Conservation (phyloP, 2,329 filamentous ascomycete genomes). For the Nigrograna mackinnonii region DNA sequence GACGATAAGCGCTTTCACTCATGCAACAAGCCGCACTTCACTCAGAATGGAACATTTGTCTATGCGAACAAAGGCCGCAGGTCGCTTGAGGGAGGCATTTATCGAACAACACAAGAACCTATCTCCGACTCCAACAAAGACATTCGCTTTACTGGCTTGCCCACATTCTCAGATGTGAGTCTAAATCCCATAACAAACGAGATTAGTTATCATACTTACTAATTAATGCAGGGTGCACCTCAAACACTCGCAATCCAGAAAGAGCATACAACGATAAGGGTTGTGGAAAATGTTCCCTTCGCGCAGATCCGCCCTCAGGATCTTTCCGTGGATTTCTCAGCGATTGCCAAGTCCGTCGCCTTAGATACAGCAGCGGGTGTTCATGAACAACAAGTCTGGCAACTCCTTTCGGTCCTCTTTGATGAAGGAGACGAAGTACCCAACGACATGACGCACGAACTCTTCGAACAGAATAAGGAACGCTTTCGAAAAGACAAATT, state of each 20-base stretch:
- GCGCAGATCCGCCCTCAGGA: conserved; percentile 54
- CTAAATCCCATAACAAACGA: too few relatives aligned
- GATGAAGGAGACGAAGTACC: conserved; percentile 56
- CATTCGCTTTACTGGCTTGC: conserved; percentile 67
- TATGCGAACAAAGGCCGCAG: conserved; percentile 57
- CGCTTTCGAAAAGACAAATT: conserved; percentile 62
- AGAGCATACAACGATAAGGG: conserved; percentile 50
- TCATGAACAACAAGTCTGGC: conserved; percentile 80
- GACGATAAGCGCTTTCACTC: conserved; percentile 71
- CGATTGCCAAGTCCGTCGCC: conserved; percentile 50
- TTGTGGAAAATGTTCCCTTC: conserved; percentile 60
- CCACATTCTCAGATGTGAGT: conserved; percentile 49
- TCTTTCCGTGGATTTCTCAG: conserved; percentile 55
- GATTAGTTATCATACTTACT: too few relatives aligned
- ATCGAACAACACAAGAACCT: conserved; percentile 58
- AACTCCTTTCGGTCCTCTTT: conserved; percentile 84
- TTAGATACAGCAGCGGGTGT: conserved; percentile 39
- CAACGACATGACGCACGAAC: conserved; percentile 46
- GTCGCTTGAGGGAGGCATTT: conserved; percentile 51
- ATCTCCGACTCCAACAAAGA: conserved; percentile 68
- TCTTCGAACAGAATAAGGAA: conserved; percentile 43
- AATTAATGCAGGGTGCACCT: too few relatives aligned
- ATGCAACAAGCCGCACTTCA: conserved; percentile 79
- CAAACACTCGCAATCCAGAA: conserved; percentile 61
- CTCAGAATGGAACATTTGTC: conserved; percentile 72